phyloP scores from a whole-genome alignment of 495 filamentous ascomycete genomes.

The Penicillium maclennaniae region DNA sequence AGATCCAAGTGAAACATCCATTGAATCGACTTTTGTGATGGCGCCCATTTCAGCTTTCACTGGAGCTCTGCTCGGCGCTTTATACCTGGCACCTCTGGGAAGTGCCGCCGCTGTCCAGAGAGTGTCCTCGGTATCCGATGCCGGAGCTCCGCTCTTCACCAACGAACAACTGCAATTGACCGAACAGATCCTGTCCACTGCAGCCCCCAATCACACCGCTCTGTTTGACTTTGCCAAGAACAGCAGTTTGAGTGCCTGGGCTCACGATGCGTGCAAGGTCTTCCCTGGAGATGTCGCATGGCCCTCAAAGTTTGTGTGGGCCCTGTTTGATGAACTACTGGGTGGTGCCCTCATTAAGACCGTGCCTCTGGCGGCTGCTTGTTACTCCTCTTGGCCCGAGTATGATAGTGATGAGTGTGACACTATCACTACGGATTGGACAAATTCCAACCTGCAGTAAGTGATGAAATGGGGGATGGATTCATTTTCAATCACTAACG shows the following conservation, averaged over 20 bases:
- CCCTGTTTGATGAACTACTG: slow-evolving; percentile 41
- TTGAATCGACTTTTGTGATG: slow-evolving; percentile 4
- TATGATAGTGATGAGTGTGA: slow-evolving; percentile 44
- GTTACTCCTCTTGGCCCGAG: slow-evolving; percentile 46
- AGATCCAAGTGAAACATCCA: background rate
- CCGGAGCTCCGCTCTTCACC: slow-evolving; percentile 29
- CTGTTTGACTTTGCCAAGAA: slow-evolving; percentile 21
- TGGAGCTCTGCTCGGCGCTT: slow-evolving; percentile 10
- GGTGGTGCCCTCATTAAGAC: slow-evolving; percentile 54
- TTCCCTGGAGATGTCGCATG: slow-evolving; percentile 48
- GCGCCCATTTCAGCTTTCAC: slow-evolving; percentile 5
- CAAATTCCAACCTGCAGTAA: slow-evolving; percentile 30
- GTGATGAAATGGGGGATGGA: background rate
- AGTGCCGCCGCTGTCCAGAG: slow-evolving; percentile 9
- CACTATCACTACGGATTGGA: slow-evolving; percentile 23
- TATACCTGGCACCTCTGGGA: slow-evolving; percentile 8
- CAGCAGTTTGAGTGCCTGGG: slow-evolving; percentile 2
- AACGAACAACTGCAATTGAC: slow-evolving; percentile 45
- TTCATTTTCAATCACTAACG: background rate
- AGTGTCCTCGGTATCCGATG: slow-evolving; percentile 12
- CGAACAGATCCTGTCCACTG: slow-evolving; percentile 32
- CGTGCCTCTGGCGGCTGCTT: slow-evolving; percentile 52
- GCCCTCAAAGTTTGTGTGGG: slow-evolving; percentile 40
- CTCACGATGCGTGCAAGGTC: slow-evolving; percentile 40
- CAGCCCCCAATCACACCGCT: slow-evolving; percentile 19